Conservation (phyloP, 2,329 filamentous ascomycete species). For the Calonectria hongkongensis region DNA sequence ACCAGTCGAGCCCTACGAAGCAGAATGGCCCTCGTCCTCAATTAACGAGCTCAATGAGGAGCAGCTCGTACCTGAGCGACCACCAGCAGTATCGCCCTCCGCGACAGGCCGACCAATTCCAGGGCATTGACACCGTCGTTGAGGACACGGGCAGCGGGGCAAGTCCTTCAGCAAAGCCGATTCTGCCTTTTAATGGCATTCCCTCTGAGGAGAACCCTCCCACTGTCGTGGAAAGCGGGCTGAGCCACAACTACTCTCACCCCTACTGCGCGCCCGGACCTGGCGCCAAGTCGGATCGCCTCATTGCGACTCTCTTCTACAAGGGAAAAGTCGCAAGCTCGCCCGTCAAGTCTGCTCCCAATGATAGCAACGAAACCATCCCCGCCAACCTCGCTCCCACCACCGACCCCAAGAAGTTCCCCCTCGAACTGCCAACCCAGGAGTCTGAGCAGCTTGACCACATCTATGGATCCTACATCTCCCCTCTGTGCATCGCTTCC, state of each 20-base stretch:
- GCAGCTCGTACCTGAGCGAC: conserved; percentile 77
- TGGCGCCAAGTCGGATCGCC: conserved; percentile 68
- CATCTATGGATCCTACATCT: conserved; percentile 79
- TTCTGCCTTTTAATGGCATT: conserved; percentile 75
- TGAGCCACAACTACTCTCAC: conserved; percentile 78
- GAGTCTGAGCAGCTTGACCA: conserved; percentile 77
- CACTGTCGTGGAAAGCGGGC: conserved; percentile 76
- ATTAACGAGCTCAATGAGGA: conserved; percentile 71
- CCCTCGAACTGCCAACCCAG: conserved; percentile 74
- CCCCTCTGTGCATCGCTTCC: conserved; percentile 78
- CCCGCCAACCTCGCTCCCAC: conserved; percentile 76
- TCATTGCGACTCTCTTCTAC: conserved; percentile 80
- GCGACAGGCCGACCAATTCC: conserved; percentile 69
- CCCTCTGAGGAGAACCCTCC: conserved; percentile 76
- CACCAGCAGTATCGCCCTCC: conserved; percentile 79
- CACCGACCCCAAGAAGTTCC: conserved; percentile 74
- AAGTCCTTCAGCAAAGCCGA: conserved; percentile 62
- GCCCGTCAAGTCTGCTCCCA: conserved; percentile 54
- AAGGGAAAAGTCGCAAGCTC: conserved; percentile 62
- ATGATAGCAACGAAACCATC: conserved; percentile 60
- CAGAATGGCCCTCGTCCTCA: conserved; percentile 66
- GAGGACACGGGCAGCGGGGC: conserved; percentile 69
- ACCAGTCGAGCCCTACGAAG: conserved; percentile 56
- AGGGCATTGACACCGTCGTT: conserved; percentile 79
- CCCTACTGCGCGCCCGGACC: conserved; percentile 75